A percentile compares a stretch with the other conserved stretches of the same genome.
Evolutionary conservation across 2,329 filamentous ascomycete species (phyloP).

Genomic region (Claviceps sp.): DNA sequence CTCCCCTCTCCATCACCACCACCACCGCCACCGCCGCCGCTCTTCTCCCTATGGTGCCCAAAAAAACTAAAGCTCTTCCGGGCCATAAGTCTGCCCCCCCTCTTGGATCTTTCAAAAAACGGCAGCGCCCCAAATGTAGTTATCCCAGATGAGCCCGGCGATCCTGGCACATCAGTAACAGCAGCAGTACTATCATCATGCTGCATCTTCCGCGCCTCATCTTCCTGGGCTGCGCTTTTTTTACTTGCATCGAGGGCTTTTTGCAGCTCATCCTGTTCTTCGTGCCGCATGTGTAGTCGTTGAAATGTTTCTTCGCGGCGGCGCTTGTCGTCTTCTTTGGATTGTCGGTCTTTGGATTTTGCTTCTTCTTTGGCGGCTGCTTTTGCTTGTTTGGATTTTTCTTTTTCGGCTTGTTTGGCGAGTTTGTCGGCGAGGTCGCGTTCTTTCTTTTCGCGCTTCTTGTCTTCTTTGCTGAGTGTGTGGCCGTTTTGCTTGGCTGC

Average conservation of each 20-base stretch:
- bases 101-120: slow-evolving; percentile 52
- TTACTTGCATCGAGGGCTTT: slow-evolving; percentile 55
- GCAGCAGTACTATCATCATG: slow-evolving; percentile 13
- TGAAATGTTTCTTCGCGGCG: slow-evolving; percentile 41
- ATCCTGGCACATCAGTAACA: neutral
- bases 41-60: slow-evolving; percentile 32
- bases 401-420: slow-evolving; percentile 32
- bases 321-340: slow-evolving; percentile 21
- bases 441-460: slow-evolving; percentile 57
- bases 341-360: slow-evolving; percentile 9
- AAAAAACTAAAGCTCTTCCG: slow-evolving; percentile 61
- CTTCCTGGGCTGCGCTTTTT: slow-evolving; percentile 42
- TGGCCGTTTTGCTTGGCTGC: slow-evolving; percentile 17
- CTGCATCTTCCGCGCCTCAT: slow-evolving; percentile 24
- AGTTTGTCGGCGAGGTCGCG: slow-evolving; percentile 42
- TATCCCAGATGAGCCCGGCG: neutral
- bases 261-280: slow-evolving; percentile 49
- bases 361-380: slow-evolving; percentile 19
- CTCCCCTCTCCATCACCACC: slow-evolving; percentile 7
- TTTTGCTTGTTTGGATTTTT: slow-evolving; percentile 26
- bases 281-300: slow-evolving; percentile 36
- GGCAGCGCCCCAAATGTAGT: slow-evolving; percentile 25
- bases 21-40: slow-evolving; percentile 8
- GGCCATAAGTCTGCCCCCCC: slow-evolving; percentile 66
- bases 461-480: slow-evolving; percentile 43